Conservation (phyloP, 2,329 filamentous ascomycete genomes). For the Botrytis fabae region DNA sequence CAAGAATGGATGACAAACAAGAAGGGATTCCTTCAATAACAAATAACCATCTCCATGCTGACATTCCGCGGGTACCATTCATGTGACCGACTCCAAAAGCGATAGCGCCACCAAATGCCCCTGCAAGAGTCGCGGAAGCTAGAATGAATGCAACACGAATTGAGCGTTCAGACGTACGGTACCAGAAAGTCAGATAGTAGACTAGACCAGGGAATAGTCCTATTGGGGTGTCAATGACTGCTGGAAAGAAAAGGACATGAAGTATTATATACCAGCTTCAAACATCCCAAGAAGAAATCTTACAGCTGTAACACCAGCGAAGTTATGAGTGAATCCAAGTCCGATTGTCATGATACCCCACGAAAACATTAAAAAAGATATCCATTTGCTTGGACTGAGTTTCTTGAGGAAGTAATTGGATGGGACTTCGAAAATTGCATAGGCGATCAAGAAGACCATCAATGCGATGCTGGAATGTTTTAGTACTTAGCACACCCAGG, state of each 20-base stretch:
- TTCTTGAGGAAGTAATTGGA: slow-evolving; percentile 53
- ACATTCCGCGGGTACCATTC: slow-evolving; percentile 33
- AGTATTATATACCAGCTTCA: slow-evolving; percentile 45
- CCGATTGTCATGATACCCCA: slow-evolving; percentile 52
- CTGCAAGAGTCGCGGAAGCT: slow-evolving; percentile 39
- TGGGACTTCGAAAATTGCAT: slow-evolving; percentile 51
- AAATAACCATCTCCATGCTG: slow-evolving; percentile 40
- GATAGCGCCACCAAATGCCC: slow-evolving; percentile 40
- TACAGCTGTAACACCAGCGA: slow-evolving; percentile 46
- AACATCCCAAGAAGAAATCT: slow-evolving; percentile 52
- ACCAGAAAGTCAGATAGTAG: slow-evolving; percentile 41
- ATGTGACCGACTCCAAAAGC: slow-evolving; percentile 39
- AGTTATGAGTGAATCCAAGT: slow-evolving; percentile 47
- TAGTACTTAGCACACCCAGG: neutral
- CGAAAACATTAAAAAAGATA: slow-evolving; percentile 51
- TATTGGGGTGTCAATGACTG: slow-evolving; percentile 42
- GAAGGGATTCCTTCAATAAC: slow-evolving; percentile 39
- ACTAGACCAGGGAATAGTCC: slow-evolving; percentile 45
- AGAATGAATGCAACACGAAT: slow-evolving; percentile 39
- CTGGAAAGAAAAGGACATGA: slow-evolving; percentile 42
- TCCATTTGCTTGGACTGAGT: slow-evolving; percentile 49
- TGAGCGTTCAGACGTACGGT: slow-evolving; percentile 36
- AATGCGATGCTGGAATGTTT: slow-evolving; percentile 42
- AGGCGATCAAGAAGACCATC: slow-evolving; percentile 51
- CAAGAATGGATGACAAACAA: slow-evolving; percentile 50